Conservation (phyloP, 306 rosid genomes). For the Cucurbita argyrosperma region DNA sequence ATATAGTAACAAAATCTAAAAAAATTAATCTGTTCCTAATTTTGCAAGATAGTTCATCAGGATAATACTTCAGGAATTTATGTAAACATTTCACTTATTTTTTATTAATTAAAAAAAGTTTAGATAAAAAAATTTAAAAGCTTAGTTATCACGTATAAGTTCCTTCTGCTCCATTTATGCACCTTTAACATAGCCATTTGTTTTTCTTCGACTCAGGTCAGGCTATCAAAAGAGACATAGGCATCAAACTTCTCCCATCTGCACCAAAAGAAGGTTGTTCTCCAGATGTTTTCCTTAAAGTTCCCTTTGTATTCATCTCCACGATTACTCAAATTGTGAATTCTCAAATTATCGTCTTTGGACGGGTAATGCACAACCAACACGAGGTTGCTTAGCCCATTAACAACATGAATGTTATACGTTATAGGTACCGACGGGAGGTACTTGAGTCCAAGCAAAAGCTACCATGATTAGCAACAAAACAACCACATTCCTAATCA, state of each 20-base stretch:
- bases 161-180: not conserved
- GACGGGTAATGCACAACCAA: not conserved
- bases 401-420: not conserved
- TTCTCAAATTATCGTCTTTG: slow-evolving; percentile 1
- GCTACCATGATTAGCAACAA: no score
- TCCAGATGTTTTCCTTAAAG: not conserved
- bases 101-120: no score
- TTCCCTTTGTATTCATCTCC: not conserved
- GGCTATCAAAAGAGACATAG: not conserved
- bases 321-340: not conserved
- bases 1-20: no score
- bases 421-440: not conserved
- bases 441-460: no score
- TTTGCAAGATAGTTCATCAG: no score
- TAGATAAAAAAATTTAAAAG: no score
- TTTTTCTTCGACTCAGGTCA: not conserved
- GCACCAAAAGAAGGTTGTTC: slow-evolving; percentile 5
- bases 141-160: not conserved
- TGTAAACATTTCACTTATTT: no score
- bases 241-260: not conserved
- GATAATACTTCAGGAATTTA: no score
- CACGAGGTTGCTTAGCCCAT: not conserved
- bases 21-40: no score
- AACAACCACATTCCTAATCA: no score
- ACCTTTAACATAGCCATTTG: not conserved